Percentiles rank a stretch among this genome's conserved stretches.
Conservation (phyloP, 345 rosid species). For the Eucalyptus cloeziana region DNA sequence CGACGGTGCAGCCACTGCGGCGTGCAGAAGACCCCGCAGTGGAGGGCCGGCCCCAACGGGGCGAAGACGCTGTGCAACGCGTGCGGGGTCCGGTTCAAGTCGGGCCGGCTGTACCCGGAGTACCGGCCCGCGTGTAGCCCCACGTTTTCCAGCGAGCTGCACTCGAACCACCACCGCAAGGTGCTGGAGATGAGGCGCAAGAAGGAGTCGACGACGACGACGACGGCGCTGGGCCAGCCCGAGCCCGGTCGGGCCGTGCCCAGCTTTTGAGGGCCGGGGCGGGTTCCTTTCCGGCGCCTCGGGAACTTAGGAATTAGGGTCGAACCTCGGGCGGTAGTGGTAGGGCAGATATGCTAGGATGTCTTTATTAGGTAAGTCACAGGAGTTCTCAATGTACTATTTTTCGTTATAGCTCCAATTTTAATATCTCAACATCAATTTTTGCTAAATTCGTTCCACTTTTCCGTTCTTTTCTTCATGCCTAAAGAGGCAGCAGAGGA, state of each 20-base stretch:
- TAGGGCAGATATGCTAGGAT: not conserved
- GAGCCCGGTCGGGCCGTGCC: constrained; percentile 13
- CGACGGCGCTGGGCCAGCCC: not conserved
- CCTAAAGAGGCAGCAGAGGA: not conserved
- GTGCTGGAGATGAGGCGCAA: constrained; percentile 72
- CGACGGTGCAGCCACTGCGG: constrained; percentile 73
- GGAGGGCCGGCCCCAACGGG: constrained; percentile 93
- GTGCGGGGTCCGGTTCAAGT: constrained; percentile 89
- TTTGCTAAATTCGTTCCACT: not conserved
- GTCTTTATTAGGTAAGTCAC: not conserved
- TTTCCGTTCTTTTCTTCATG: not conserved
- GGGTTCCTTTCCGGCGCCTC: not conserved
- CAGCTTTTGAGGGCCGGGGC: not conserved
- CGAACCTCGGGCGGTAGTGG: not conserved
- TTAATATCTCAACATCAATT: not conserved
- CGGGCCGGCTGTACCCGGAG: constrained; percentile 82
- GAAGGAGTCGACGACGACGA: constrained; percentile 12
- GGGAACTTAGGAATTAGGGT: not conserved
- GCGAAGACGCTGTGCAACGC: constrained; percentile 88
- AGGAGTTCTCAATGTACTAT: not conserved
- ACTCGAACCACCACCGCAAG: constrained; percentile 85
- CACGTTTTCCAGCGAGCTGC: constrained; percentile 54
- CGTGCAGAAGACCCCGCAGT: constrained; percentile 88
- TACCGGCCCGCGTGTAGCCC: constrained; percentile 95
- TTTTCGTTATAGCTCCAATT: not conserved